Percentiles rank a stretch among this genome's conserved stretches.
phyloP scores from a whole-genome alignment of 106 monocot genomes.

The Dendrobium huoshanense region DNA sequence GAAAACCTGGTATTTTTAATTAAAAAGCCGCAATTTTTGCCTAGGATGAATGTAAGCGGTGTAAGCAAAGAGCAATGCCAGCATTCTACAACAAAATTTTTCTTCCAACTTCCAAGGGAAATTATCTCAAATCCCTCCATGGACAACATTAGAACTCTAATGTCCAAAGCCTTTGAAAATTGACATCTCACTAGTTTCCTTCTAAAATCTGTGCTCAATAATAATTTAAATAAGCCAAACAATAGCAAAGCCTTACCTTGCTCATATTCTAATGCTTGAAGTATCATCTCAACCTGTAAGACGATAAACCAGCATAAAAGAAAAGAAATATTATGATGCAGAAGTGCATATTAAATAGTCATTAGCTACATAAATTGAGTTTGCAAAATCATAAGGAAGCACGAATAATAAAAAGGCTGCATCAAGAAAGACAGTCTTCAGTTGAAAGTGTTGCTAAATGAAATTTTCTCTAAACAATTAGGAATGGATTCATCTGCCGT shows the following conservation, averaged over 20 bases:
- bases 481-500: background rate
- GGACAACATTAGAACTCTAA: background rate
- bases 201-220: background rate
- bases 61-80: background rate
- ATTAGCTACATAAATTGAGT: background rate
- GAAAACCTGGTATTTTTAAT: background rate
- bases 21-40: background rate
- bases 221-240: background rate
- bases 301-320: conserved; percentile 3
- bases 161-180: background rate
- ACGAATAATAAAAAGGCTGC: background rate
- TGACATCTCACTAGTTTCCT: background rate
- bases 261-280: conserved; percentile 98
- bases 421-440: background rate
- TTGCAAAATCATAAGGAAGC: background rate
- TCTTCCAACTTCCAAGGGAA: background rate
- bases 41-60: background rate
- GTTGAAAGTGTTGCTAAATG: background rate
- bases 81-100: background rate
- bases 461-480: background rate
- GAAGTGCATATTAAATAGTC: background rate
- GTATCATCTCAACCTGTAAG: conserved; percentile 97
- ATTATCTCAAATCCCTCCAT: background rate
- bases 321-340: conserved; percentile 7
- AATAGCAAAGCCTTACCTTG: conserved; percentile 35